Evolutionary conservation across 2,329 filamentous ascomycete genomes (phyloP).

Genomic region (Magnaporthiopsis incrustans): DNA sequence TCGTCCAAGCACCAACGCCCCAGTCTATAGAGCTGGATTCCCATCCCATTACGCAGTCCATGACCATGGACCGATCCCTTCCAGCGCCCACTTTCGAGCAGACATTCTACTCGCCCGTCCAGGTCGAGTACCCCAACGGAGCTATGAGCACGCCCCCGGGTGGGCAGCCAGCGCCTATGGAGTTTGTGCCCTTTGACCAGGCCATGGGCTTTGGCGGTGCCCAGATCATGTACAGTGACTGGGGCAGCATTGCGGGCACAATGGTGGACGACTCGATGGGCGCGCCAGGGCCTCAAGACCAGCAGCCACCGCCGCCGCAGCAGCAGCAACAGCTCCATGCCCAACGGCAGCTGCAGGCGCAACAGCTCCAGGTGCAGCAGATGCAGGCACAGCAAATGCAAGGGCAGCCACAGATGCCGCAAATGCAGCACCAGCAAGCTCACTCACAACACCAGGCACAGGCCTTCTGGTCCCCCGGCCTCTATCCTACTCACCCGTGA

Average conservation of each 20-base stretch:
- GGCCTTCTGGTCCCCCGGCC: background rate
- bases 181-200: background rate
- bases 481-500: conserved; percentile 1
- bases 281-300: background rate
- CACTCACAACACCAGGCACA: background rate
- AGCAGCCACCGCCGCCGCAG: conserved; percentile 1
- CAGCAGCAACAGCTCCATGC: conserved; percentile 2
- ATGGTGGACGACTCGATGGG: background rate
- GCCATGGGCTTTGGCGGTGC: background rate
- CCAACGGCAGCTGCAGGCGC: background rate
- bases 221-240: conserved; percentile 1
- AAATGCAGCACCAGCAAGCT: conserved; percentile 1
- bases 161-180: background rate
- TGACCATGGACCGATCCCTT: background rate
- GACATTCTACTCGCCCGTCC: conserved; percentile 4
- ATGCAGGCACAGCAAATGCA: background rate
- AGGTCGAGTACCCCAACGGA: background rate
- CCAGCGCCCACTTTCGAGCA: background rate
- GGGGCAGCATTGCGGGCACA: conserved; percentile 1
- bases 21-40: background rate
- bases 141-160: background rate
- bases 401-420: background rate
- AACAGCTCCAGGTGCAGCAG: background rate
- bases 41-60: background rate
- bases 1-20: background rate